These are phyloP conservation scores for Extremus antarcticus DNA, from an alignment of 495 filamentous ascomycete genomes.

Conservation along the genomic window DNA sequence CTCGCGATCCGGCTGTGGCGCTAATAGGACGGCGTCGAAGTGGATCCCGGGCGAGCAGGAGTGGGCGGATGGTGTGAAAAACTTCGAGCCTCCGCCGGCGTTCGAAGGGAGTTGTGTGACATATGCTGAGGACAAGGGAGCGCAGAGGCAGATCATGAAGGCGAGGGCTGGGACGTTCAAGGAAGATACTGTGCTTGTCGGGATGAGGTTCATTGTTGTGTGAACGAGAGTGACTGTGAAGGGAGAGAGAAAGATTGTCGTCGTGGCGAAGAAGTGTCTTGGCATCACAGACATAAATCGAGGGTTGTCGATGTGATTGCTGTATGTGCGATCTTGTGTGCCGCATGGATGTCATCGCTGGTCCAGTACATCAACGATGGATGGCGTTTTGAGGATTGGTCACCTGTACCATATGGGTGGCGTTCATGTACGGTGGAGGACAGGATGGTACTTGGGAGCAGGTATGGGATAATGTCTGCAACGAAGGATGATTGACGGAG, in stretches of 20 bases:
- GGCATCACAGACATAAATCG: too few species aligned
- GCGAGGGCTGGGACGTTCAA: constrained; percentile 29
- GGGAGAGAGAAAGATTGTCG: too few species aligned
- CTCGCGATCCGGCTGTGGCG: neutral
- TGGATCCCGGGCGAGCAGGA: constrained; percentile 14
- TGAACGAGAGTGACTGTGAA: too few species aligned
- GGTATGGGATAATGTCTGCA: neutral
- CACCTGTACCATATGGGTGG: too few species aligned
- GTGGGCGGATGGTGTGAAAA: constrained; percentile 2
- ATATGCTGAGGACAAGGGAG: constrained; percentile 23
- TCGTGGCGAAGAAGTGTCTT: too few species aligned
- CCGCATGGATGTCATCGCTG: too few species aligned
- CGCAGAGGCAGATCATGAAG: constrained; percentile 27
- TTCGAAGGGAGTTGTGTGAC: constrained; percentile 27
- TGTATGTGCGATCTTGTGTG: too few species aligned
- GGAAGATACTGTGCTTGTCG: constrained; percentile 32
- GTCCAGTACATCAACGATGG: too few species aligned
- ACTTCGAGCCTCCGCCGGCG: constrained; percentile 21
- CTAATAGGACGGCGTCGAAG: constrained; percentile 1
- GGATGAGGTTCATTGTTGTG: constrained; percentile 33
- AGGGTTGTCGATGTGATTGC: too few species aligned
- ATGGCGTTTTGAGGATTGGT: too few species aligned
- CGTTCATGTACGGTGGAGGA: neutral
- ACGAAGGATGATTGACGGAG: neutral
- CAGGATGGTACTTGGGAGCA: neutral